Evolutionary conservation across 768 basidiomycete species (phyloP).

Genomic region (Mycena rebaudengoi): DNA sequence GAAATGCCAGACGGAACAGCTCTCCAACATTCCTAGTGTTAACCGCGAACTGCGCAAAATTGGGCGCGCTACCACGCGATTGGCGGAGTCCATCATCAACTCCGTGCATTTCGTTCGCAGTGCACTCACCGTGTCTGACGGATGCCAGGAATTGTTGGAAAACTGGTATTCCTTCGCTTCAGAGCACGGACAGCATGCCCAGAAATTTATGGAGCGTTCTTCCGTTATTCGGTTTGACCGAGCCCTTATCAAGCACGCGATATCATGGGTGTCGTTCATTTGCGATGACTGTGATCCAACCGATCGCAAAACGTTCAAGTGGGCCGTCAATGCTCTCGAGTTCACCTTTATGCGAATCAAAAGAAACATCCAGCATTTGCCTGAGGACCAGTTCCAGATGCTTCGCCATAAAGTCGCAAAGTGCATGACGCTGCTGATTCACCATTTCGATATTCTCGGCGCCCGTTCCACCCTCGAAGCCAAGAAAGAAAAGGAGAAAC

Average conservation of each 20-base stretch:
- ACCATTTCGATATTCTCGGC: constrained; percentile 97
- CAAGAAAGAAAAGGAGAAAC: constrained; percentile 87
- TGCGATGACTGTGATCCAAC: constrained; percentile 98
- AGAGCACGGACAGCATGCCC: constrained; percentile 91
- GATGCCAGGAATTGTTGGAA: constrained; percentile 85
- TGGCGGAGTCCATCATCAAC: constrained; percentile 93
- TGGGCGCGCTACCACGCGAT: constrained; percentile 84
- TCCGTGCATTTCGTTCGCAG: constrained; percentile 88
- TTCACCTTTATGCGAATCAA: constrained; percentile 90
- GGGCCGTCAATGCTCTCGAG: constrained; percentile 96
- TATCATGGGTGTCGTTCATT: constrained; percentile 98
- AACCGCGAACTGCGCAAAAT: constrained; percentile 93
- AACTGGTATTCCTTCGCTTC: constrained; percentile 98
- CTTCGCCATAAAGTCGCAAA: constrained; percentile 91
- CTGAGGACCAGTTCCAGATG: constrained; percentile 89
- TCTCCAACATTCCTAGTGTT: constrained; percentile 90
- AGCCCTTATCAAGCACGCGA: constrained; percentile 87
- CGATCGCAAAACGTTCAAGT: constrained; percentile 95
- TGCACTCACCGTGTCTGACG: constrained; percentile 65
- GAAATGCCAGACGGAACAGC: constrained; percentile 74
- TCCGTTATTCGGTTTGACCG: constrained; percentile 81
- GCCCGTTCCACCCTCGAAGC: constrained; percentile 90
- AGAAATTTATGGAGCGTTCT: constrained; percentile 84
- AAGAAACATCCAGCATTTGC: constrained; percentile 89
- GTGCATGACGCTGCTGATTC: constrained; percentile 96